These are phyloP conservation scores for Rhododendron henanense DNA, from an alignment of 148 eudicot species.

Conservation along the genomic window DNA sequence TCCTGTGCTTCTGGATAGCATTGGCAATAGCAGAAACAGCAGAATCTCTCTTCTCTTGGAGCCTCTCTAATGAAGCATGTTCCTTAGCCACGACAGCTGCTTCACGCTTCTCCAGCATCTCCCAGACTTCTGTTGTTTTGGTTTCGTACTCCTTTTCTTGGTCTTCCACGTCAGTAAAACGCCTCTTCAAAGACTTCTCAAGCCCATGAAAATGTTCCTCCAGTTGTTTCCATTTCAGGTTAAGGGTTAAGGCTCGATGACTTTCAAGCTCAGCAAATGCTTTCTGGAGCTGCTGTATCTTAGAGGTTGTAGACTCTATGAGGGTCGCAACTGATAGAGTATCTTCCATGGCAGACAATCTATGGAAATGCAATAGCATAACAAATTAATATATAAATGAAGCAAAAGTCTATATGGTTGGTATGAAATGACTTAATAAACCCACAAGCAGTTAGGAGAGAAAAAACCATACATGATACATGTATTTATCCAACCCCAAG, in stretches of 20 bases:
- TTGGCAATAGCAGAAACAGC: slow-evolving; percentile 68
- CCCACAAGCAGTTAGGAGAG: background rate
- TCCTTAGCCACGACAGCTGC: slow-evolving; percentile 82
- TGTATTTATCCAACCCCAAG: background rate
- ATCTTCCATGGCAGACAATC: slow-evolving; percentile 66
- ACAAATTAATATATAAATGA: background rate
- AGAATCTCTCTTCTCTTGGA: slow-evolving; percentile 96
- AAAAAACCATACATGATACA: background rate
- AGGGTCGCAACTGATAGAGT: slow-evolving; percentile 58
- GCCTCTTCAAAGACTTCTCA: slow-evolving; percentile 94
- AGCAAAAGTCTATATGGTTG: background rate
- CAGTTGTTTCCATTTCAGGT: slow-evolving; percentile 96
- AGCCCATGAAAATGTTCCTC: slow-evolving; percentile 98
- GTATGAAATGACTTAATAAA: background rate
- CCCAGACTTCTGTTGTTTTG: slow-evolving; percentile 64
- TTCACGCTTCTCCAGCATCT: slow-evolving; percentile 64
- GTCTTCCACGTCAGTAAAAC: slow-evolving; percentile 89
- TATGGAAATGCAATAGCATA: slow-evolving; percentile 19
- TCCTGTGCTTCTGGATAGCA: slow-evolving; percentile 68
- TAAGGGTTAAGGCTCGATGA: slow-evolving; percentile 81
- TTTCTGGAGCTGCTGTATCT: slow-evolving; percentile 96
- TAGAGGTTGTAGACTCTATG: slow-evolving; percentile 83
- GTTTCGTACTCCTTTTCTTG: slow-evolving; percentile 84
- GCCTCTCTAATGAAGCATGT: slow-evolving; percentile 66
- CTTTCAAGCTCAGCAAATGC: slow-evolving; percentile 99